Percentiles rank a stretch among this genome's conserved stretches.
phyloP scores from a whole-genome alignment of 768 basidiomycete genomes.

The Suillus alpinus region DNA sequence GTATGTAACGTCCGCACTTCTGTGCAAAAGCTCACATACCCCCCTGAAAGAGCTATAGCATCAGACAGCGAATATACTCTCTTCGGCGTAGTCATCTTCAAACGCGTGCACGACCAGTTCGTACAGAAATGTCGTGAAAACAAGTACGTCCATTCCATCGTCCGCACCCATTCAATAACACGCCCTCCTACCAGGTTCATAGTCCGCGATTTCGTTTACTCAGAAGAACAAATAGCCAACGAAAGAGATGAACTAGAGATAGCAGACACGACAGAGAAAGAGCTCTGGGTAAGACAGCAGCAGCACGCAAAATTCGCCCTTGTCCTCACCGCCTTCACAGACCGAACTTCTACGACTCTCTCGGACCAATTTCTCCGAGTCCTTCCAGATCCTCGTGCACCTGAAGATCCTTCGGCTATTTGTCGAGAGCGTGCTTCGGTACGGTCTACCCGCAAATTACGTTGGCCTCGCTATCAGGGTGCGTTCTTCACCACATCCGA shows the following conservation, averaged over 20 bases:
- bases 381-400: conserved; percentile 91
- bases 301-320: neutral
- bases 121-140: conserved; percentile 91
- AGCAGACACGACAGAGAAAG: conserved; percentile 88
- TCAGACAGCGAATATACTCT: conserved; percentile 89
- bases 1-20: conserved; percentile 44
- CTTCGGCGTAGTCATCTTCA: conserved; percentile 85
- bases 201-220: conserved; percentile 90
- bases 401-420: conserved; percentile 89
- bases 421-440: conserved; percentile 92
- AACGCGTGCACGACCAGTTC: conserved; percentile 88
- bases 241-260: conserved; percentile 77
- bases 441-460: conserved; percentile 93
- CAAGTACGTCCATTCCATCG: conserved; percentile 54
- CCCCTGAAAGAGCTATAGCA: conserved; percentile 55
- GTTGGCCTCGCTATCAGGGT: conserved; percentile 81
- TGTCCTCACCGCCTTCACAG: conserved; percentile 38
- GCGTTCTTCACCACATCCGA: conserved; percentile 9
- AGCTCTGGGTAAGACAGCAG: conserved; percentile 77
- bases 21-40: conserved; percentile 9
- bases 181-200: conserved; percentile 62
- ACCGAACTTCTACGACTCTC: conserved; percentile 88
- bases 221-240: conserved; percentile 76
- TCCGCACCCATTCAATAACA: neutral
- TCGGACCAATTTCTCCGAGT: conserved; percentile 95